Conservation (phyloP, 768 basidiomycete genomes). For the Paxillus involutus region DNA sequence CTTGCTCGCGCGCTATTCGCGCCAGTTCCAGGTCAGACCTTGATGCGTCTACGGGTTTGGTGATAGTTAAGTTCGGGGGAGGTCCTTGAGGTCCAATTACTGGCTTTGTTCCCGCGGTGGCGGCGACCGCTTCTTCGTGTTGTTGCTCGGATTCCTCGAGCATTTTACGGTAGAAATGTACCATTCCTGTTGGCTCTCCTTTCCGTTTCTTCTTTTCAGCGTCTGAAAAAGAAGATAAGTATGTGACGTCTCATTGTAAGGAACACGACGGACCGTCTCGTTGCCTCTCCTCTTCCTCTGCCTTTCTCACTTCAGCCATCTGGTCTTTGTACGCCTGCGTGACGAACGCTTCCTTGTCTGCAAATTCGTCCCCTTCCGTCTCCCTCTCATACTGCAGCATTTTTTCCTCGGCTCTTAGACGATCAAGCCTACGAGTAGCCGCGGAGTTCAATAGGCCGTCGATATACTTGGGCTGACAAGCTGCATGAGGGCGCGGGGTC, state of each 20-base stretch:
- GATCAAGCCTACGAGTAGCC: constrained; percentile 84
- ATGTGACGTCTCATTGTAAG: background rate
- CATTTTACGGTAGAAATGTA: constrained; percentile 79
- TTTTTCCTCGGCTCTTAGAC: constrained; percentile 95
- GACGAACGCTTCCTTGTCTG: constrained; percentile 95
- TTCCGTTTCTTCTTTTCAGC: constrained; percentile 62
- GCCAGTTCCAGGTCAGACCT: constrained; percentile 77
- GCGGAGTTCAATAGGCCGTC: constrained; percentile 74
- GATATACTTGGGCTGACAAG: constrained; percentile 87
- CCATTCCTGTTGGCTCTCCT: constrained; percentile 70
- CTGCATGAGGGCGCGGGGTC: constrained; percentile 9
- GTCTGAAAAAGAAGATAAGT: constrained; percentile 28
- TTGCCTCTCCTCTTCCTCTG: constrained; percentile 89
- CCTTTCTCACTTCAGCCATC: constrained; percentile 85
- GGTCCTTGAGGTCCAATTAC: constrained; percentile 64
- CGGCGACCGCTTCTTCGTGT: constrained; percentile 86
- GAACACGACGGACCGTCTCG: constrained; percentile 68
- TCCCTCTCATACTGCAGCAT: constrained; percentile 94
- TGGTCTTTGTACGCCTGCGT: constrained; percentile 97
- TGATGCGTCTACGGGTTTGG: constrained; percentile 63
- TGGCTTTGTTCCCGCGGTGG: constrained; percentile 52
- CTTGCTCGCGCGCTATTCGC: constrained; percentile 63
- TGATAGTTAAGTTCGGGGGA: constrained; percentile 69
- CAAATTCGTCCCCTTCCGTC: constrained; percentile 89
- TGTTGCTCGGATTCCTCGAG: constrained; percentile 77